A percentile compares a stretch with the other conserved stretches of the same genome.
These are phyloP conservation scores for Ephemerocybe angulata DNA, from an alignment of 768 basidiomycete genomes.

Conservation along the genomic window DNA sequence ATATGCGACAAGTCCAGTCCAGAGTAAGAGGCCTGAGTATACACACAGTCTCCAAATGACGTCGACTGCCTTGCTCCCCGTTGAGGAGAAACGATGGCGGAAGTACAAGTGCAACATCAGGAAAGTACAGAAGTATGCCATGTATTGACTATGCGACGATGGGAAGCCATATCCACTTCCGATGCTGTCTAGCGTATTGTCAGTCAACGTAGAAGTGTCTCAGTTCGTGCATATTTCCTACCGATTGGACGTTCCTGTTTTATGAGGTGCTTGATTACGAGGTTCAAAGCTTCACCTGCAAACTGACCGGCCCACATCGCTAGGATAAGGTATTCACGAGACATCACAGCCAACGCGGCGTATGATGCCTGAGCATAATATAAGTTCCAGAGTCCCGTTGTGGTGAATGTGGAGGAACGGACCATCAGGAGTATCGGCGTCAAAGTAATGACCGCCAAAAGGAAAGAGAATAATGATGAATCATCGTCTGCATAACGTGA, in stretches of 20 bases:
- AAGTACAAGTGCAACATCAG: slow-evolving; percentile 69
- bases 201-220: slow-evolving; percentile 1
- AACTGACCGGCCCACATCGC: slow-evolving; percentile 84
- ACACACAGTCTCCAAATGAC: slow-evolving; percentile 42
- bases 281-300: slow-evolving; percentile 66
- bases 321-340: slow-evolving; percentile 75
- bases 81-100: slow-evolving; percentile 59
- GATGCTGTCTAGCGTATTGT: slow-evolving; percentile 39
- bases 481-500: slow-evolving; percentile 49
- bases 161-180: slow-evolving; percentile 83
- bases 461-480: slow-evolving; percentile 52
- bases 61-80: slow-evolving; percentile 51
- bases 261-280: slow-evolving; percentile 59
- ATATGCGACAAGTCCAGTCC: slow-evolving; percentile 70
- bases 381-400: background rate
- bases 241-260: slow-evolving; percentile 68
- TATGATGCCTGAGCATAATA: slow-evolving; percentile 62
- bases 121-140: slow-evolving; percentile 84
- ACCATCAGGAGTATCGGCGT: slow-evolving; percentile 75
- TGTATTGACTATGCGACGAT: slow-evolving; percentile 86
- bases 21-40: slow-evolving; percentile 47
- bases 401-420: slow-evolving; percentile 10
- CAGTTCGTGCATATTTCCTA: slow-evolving; percentile 30
- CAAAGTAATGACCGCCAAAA: slow-evolving; percentile 59
- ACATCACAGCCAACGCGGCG: slow-evolving; percentile 67